These are phyloP conservation scores for Ceratobasidium sp. DNA, from an alignment of 1,284 basidiomycete species.

Conservation along the genomic window DNA sequence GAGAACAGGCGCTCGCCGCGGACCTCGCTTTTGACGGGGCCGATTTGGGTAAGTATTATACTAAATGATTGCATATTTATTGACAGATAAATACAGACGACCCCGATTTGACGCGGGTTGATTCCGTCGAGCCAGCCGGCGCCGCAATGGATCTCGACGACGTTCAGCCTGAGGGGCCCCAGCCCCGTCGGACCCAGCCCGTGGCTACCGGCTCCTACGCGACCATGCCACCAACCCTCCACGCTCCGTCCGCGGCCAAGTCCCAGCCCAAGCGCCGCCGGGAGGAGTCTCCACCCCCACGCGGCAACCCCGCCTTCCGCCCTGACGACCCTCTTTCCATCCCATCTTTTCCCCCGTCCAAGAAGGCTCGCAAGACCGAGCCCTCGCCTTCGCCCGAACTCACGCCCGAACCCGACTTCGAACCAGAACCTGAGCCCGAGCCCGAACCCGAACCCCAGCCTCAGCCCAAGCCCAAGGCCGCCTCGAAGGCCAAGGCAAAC, in stretches of 20 bases:
- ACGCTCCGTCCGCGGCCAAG: too few species aligned
- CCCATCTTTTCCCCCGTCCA: neutral
- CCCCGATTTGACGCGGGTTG: neutral
- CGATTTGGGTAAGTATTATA: slow-evolving; percentile 1
- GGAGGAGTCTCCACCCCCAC: neutral
- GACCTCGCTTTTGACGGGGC: neutral
- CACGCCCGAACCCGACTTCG: neutral
- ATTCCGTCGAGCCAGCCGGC: neutral
- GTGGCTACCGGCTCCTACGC: slow-evolving; percentile 12
- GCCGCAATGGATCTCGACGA: neutral
- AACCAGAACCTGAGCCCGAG: slow-evolving; percentile 9
- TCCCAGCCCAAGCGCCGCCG: slow-evolving; percentile 8
- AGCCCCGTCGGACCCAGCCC: neutral
- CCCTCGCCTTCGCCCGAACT: neutral
- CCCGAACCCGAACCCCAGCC: neutral
- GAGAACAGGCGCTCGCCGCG: slow-evolving; percentile 11
- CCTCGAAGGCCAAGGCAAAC: slow-evolving; percentile 3
- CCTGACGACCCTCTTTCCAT: neutral
- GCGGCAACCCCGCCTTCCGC: neutral
- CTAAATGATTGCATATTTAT: neutral
- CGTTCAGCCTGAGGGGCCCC: neutral
- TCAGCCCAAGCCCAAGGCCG: slow-evolving; percentile 17
- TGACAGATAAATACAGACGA: neutral
- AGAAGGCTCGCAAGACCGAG: slow-evolving; percentile 17
- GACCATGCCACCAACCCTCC: neutral